Base-by-base conservation (phyloP, 345 rosid genomes). In the Gossypium anomalum region DNA sequence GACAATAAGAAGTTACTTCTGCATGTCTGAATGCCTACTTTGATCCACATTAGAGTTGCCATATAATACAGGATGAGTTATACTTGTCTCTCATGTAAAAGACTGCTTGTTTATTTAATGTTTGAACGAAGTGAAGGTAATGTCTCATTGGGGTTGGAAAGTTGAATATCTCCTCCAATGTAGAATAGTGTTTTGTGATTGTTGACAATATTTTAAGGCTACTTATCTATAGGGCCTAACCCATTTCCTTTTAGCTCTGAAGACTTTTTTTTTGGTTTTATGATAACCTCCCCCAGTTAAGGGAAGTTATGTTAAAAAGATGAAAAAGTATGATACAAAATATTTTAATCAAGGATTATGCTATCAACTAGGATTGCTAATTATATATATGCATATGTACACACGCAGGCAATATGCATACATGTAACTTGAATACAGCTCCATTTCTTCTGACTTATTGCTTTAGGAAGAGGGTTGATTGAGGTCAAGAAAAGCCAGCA, bases 1-100 rank as follows among this genome's bases (percentile, higher is more conserved):
- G 16, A 47, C 14, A 47, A 10, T 58, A 22, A n/a, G 13, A 13
- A 25, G 68, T 41, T n/a, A 41, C 68, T 41, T 41, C 49, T 64
- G 68, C 68, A 64, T 41, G 67, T 63, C 67, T 63, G 67, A 63
- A 34, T 38, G 23, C 67, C 6, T 58, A 13, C 12, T 41, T 64
- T 41, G 64, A 13, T 64, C 16, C 48, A 38, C 25, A 41, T n/a
- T 38, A 63, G 19, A 38, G 67, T 63, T 41, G 19, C 48, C 67
- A 45, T 63, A 17, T 9, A 63, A 9, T 17, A 63, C 19, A 43
- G 67, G 67, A 3, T 34, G 23, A 16, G 43, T 63, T 63, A 7
- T 58, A 38, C 67, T 34, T 63, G 2, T 38, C 67, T 63, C 47
- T 63, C 47, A 62, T 17, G 67, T 38, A 9, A 34, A 64, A 64